Base-by-base conservation (phyloP, 257 asterid species). In the Leptodermis oblonga region DNA sequence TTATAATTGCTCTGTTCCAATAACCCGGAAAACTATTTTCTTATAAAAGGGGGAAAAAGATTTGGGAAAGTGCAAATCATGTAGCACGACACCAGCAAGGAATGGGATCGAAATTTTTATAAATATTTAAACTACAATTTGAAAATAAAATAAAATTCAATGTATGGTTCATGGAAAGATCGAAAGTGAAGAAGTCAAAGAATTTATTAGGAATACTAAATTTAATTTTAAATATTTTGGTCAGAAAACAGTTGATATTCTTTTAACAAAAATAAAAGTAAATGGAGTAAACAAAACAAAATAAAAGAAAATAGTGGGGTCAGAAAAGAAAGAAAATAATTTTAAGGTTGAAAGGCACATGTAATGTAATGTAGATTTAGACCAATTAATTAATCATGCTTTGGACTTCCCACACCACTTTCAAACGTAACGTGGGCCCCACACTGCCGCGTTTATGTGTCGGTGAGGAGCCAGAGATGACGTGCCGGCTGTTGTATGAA, bases 311-410 rank as follows among this genome's bases (percentile, higher is more conserved):
- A n/a, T n/a, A n/a, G n/a, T n/a, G n/a, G n/a, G n/a, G n/a, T 46
- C 53, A 46, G 43, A 2, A 20, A 46, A 46, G 43, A 2, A 20
- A 46, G 53, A 46, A 14, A 0, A 46, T 1, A 13, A 23, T 22
- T 46, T 51, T 18, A 34, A 72, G 45, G 53, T 37, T 23, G 34
- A 12, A 11, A 39, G 65, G 67, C 77, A 73, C 77, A 65, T 54
- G 71, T 61, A 33, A 31, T n/a, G n/a, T n/a, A n/a, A n/a, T n/a
- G n/a, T n/a, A n/a, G n/a, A n/a, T n/a, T 61, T 12, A 20, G 26
- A 20, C 1, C 17, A 34, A 13, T 61, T 34, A 34, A 13, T 61
- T 34, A 61, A 61, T 59, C 41, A 52, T 37, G 22, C 46, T 28
- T 6, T 8, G n/a, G 12, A 58, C 23, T 58, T 28, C 18, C 10